Conservation (phyloP, 768 basidiomycete genomes). For the Coprinellus aureogranulatus region DNA sequence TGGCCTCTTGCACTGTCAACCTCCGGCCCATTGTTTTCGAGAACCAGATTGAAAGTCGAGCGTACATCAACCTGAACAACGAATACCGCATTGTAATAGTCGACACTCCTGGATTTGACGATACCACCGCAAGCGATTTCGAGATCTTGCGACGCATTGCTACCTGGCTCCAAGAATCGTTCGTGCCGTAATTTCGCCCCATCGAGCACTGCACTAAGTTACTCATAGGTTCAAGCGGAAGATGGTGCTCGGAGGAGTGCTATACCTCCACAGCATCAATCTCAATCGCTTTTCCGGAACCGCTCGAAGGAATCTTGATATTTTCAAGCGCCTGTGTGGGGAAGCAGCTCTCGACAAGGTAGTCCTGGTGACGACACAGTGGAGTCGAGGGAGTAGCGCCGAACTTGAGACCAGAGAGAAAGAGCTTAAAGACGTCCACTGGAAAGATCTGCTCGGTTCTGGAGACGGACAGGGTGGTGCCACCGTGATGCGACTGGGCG, state of each 20-base stretch:
- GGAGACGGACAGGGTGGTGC: background rate
- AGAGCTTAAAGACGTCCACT: background rate
- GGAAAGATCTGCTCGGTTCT: background rate
- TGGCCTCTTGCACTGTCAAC: conserved; percentile 22
- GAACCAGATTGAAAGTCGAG: background rate
- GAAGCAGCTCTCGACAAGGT: conserved; percentile 21
- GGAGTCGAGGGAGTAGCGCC: conserved; percentile 19
- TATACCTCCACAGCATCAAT: conserved; percentile 20
- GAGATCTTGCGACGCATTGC: conserved; percentile 23
- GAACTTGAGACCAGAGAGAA: background rate
- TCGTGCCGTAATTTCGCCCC: conserved; percentile 5
- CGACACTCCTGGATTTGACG: conserved; percentile 27
- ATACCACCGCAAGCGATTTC: conserved; percentile 18
- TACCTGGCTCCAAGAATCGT: conserved; percentile 25
- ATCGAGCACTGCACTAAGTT: background rate
- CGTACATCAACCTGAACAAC: background rate
- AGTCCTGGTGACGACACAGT: conserved; percentile 30
- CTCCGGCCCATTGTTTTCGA: conserved; percentile 12
- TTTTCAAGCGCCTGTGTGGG: conserved; percentile 24
- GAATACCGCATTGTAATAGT: conserved; percentile 14
- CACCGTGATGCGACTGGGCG: background rate
- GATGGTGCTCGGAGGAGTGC: conserved; percentile 24
- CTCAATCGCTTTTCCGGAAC: conserved; percentile 28
- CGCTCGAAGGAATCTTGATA: conserved; percentile 23
- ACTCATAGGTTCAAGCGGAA: conserved; percentile 14